phyloP scores from a whole-genome alignment of 768 basidiomycete genomes.

The Boletus fagicola region DNA sequence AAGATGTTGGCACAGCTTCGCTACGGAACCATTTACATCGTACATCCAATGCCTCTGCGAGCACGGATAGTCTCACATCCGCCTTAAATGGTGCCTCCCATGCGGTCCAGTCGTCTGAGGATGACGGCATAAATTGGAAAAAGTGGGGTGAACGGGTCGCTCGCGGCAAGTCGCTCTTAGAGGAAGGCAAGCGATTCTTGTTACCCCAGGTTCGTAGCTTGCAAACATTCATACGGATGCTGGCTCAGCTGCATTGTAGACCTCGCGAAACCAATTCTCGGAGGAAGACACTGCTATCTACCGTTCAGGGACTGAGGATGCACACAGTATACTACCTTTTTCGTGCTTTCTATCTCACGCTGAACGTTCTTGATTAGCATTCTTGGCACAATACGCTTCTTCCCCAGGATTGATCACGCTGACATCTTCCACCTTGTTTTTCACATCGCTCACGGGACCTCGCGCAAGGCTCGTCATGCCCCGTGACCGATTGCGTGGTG shows the following conservation, averaged over 20 bases:
- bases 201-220: slow-evolving; percentile 34
- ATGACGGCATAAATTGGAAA: slow-evolving; percentile 46
- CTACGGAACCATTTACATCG: slow-evolving; percentile 19
- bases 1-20: slow-evolving; percentile 42
- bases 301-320: slow-evolving; percentile 19
- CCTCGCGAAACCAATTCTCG: not conserved
- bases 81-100: not conserved
- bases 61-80: slow-evolving; percentile 1
- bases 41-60: slow-evolving; percentile 14
- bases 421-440: slow-evolving; percentile 46
- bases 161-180: slow-evolving; percentile 43
- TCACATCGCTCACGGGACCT: slow-evolving; percentile 52
- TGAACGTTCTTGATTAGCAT: slow-evolving; percentile 40
- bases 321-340: slow-evolving; percentile 34
- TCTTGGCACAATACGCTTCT: slow-evolving; percentile 55
- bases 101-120: slow-evolving; percentile 5
- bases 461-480: slow-evolving; percentile 47
- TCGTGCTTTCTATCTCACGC: not conserved
- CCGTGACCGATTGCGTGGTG: slow-evolving; percentile 46
- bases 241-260: slow-evolving; percentile 9
- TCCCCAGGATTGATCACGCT: slow-evolving; percentile 60
- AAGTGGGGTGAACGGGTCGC: slow-evolving; percentile 53
- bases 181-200: slow-evolving; percentile 42
- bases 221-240: slow-evolving; percentile 12
- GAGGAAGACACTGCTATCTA: not conserved